Conservation (phyloP, 176 grass and related monocot species). For the Hordeum vulgare region DNA sequence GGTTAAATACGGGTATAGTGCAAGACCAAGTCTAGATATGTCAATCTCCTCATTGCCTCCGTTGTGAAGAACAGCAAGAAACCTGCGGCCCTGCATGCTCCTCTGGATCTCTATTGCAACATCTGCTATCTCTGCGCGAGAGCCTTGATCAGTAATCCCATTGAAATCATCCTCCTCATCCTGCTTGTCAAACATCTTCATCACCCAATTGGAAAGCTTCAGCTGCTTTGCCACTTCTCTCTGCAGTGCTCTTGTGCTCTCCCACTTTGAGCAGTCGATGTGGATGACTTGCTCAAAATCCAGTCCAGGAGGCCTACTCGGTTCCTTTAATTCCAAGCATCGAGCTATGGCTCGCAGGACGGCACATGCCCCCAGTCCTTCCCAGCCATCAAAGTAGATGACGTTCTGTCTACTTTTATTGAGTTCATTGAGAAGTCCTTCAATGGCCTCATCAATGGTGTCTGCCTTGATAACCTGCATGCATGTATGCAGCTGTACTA, state of each 20-base stretch:
- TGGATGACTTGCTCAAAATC: background rate
- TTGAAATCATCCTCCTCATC: background rate
- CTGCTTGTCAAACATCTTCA: background rate
- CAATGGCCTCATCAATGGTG: no score
- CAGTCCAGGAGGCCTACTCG: background rate
- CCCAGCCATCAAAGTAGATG: no score
- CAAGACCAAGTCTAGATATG: background rate
- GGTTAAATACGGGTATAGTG: background rate
- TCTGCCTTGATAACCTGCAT: no score
- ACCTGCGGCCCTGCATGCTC: background rate
- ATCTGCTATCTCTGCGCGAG: background rate
- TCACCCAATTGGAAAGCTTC: background rate
- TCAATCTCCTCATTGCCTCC: background rate
- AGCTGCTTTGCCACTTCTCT: background rate
- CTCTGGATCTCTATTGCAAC: background rate
- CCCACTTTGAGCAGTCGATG: background rate
- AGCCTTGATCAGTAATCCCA: background rate
- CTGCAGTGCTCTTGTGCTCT: background rate
- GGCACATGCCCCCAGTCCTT: no score
- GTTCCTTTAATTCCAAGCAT: background rate
- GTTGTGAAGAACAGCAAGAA: background rate
- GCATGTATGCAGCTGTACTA: no score
- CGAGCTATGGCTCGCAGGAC: background rate
- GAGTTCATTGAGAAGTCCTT: no score
- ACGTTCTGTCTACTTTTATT: no score